phyloP scores from a whole-genome alignment of 805 yeast species.

The Nakazawaea anatomiae region DNA sequence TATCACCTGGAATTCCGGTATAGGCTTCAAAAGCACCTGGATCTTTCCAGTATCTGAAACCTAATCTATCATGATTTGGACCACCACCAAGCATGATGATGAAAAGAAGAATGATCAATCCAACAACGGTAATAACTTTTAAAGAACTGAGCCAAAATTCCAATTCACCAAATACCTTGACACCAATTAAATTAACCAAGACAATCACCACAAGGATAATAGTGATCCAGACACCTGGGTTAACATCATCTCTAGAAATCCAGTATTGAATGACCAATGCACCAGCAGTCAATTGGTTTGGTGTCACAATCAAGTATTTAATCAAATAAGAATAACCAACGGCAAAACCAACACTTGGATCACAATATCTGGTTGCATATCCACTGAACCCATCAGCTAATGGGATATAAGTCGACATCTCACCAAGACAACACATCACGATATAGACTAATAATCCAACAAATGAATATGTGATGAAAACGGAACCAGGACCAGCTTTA shows the following conservation, averaged over 20 bases:
- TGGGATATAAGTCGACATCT: constrained; percentile 50
- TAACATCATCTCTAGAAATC: constrained; percentile 35
- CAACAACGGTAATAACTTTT: constrained; percentile 60
- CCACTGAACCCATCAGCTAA: constrained; percentile 52
- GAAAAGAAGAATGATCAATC: constrained; percentile 58
- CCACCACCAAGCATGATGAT: constrained; percentile 74
- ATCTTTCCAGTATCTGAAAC: constrained; percentile 37
- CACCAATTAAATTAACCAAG: constrained; percentile 38
- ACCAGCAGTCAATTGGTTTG: constrained; percentile 55
- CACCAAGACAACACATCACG: constrained; percentile 55
- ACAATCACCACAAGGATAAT: constrained; percentile 36
- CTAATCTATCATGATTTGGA: constrained; percentile 61
- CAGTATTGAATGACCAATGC: constrained; percentile 48
- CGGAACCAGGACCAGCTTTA: constrained; percentile 63
- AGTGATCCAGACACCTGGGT: constrained; percentile 50
- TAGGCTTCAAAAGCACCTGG: constrained; percentile 37
- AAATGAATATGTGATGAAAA: constrained; percentile 56
- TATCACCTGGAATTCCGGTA: constrained; percentile 35
- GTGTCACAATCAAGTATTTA: constrained; percentile 47
- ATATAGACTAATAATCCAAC: constrained; percentile 69
- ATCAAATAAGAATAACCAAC: constrained; percentile 49
- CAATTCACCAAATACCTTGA: constrained; percentile 42
- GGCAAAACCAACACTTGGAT: constrained; percentile 50
- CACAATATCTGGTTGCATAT: constrained; percentile 46
- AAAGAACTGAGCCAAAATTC: constrained; percentile 55